Conservation (phyloP, 2,329 filamentous ascomycete genomes). For the Apiospora arundinis region DNA sequence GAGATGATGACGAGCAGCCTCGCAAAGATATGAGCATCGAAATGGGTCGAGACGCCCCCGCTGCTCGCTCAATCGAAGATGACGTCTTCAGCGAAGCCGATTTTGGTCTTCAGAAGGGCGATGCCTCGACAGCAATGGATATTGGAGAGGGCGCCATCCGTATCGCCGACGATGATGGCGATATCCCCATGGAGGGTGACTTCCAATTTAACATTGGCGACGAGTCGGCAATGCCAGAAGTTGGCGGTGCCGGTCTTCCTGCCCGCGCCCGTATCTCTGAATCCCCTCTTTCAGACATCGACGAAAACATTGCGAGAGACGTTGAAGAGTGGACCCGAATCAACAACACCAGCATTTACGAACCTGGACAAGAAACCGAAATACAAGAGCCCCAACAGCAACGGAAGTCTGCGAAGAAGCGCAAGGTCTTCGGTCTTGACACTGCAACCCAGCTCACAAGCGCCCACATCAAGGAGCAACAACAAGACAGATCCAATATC, state of each 20-base stretch:
- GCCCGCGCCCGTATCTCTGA: constrained; percentile 69
- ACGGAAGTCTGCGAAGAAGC: constrained; percentile 76
- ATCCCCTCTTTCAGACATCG: constrained; percentile 73
- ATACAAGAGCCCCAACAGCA: constrained; percentile 71
- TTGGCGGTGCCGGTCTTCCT: constrained; percentile 53
- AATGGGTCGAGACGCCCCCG: constrained; percentile 85
- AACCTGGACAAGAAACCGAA: constrained; percentile 64
- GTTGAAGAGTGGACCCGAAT: constrained; percentile 64
- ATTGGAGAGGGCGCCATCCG: constrained; percentile 61
- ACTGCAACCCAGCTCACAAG: constrained; percentile 78
- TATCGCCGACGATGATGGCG: constrained; percentile 69
- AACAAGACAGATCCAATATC: constrained; percentile 85
- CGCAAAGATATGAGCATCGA: constrained; percentile 73
- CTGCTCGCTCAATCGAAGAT: constrained; percentile 70
- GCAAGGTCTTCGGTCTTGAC: constrained; percentile 84
- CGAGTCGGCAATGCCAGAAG: constrained; percentile 61
- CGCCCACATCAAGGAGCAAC: constrained; percentile 82
- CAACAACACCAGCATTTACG: constrained; percentile 65
- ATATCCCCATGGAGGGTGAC: constrained; percentile 68
- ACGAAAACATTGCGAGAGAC: constrained; percentile 66
- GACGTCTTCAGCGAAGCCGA: constrained; percentile 73
- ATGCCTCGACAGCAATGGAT: constrained; percentile 60
- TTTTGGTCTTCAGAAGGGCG: constrained; percentile 63
- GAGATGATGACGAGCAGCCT: constrained; percentile 71
- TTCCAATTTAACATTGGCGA: constrained; percentile 69